These are phyloP conservation scores for Cyclostephanos invisitatus DNA, from an alignment of 108 stramenopile genomes.

Conservation along the genomic window DNA sequence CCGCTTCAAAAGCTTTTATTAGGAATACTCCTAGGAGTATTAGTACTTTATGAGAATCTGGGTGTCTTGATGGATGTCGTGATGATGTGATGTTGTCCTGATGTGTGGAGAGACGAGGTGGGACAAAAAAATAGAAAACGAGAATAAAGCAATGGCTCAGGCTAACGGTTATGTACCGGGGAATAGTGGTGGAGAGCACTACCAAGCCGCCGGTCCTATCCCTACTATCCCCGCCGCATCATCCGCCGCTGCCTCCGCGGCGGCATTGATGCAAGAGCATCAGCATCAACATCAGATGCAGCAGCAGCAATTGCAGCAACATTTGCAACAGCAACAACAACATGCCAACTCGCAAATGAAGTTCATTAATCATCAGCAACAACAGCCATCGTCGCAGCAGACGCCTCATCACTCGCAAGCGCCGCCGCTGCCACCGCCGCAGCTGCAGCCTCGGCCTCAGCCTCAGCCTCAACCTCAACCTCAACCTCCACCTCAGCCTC, in stretches of 20 bases:
- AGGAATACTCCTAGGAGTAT: too few relatives aligned
- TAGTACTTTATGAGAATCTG: too few relatives aligned
- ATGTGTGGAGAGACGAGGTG: too few relatives aligned
- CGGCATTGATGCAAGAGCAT: background rate
- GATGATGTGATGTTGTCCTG: too few relatives aligned
- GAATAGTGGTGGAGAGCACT: background rate
- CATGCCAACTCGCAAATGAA: conserved; percentile 1
- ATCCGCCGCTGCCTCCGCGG: background rate
- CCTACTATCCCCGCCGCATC: background rate
- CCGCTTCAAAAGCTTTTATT: too few relatives aligned
- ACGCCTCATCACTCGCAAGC: conserved; percentile 2
- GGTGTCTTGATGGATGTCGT: too few relatives aligned
- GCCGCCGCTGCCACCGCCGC: background rate
- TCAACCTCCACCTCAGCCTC: background rate
- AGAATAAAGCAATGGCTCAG: background rate
- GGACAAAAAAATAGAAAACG: background rate
- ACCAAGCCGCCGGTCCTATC: background rate
- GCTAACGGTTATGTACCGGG: background rate
- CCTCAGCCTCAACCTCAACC: conserved; percentile 5
- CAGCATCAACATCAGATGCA: background rate
- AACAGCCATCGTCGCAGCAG: conserved; percentile 5
- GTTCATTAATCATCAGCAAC: background rate
- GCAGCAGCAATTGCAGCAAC: conserved; percentile 14
- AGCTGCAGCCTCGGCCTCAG: background rate
- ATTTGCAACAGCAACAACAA: conserved; percentile 3